Evolutionary conservation across 1,284 basidiomycete species (phyloP), one percentile per base, ranked within the genome.

Genomic region (Xanthoconium separans): DNA sequence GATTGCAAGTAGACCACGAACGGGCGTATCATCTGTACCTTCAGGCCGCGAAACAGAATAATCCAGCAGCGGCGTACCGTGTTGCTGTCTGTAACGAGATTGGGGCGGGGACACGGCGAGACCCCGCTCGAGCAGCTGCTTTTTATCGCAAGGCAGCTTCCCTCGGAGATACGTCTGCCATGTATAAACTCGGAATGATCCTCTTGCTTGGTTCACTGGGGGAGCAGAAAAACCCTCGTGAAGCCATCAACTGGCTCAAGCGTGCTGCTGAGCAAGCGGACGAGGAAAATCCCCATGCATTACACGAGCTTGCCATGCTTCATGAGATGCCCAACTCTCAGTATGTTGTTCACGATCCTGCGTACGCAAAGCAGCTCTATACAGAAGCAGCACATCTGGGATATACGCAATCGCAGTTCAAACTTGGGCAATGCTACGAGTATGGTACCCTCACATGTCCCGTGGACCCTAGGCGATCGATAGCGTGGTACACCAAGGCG

Each of bases 1-100:
- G 97, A 10, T 76, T 99, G 13, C 90, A 91, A 63, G 94, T 98
- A 52, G 97, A 99, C 72, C 95, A 98, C 72, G 95, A 98, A 68
- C 91, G 94, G 65, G 96, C 96, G 0, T 99, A 98, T 73, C 94
- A 97, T 70, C 80, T 99, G n/a, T 99, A 98, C 67, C 81, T 99
- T 33, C 95, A 98, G 75, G 96, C 96, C 6, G 91, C 91, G 37
- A 99, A 98, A 74, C 93, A 98, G 73, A 97, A 98, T 69, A 94
- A 99, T 68, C 84, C 97, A 0, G 85, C 94, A 0, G 95, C 95
- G 22, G 95, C 91, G 30, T 99, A 99, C 70, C 91, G 97, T 44
- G 95, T 98, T 31, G 97, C 95, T 4, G 96, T 99, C 6, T 99
- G 97, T 73, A 98, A 98, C 73, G 97, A 99, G 73, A 93, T 99